Conservation (phyloP, 768 basidiomycete species). For the Vishniacozyma victoriae region DNA sequence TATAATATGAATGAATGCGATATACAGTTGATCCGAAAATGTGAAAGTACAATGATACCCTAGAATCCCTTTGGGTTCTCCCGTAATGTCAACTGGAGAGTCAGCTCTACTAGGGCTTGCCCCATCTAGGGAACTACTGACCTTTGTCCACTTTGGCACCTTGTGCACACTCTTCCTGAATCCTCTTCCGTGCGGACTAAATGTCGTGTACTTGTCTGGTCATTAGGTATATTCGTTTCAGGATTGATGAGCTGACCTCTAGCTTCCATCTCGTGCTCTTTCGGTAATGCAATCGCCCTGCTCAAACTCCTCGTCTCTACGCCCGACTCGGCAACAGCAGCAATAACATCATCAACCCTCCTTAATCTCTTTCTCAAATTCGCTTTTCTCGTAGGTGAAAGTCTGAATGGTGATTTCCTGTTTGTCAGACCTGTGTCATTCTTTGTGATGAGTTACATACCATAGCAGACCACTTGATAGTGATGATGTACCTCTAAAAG, state of each 20-base stretch:
- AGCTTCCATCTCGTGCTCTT: slow-evolving; percentile 85
- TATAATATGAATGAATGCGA: slow-evolving; percentile 1
- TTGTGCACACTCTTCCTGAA: slow-evolving; percentile 96
- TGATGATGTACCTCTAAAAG: slow-evolving; percentile 56
- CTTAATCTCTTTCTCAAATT: slow-evolving; percentile 83
- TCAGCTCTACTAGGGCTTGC: neutral
- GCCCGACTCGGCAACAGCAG: slow-evolving; percentile 75
- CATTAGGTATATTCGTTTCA: neutral
- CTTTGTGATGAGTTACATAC: slow-evolving; percentile 49
- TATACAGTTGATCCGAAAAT: too few species aligned
- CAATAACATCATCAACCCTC: slow-evolving; percentile 88
- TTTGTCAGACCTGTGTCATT: neutral
- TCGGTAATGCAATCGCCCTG: slow-evolving; percentile 74
- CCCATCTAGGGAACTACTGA: slow-evolving; percentile 52
- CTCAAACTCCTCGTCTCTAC: slow-evolving; percentile 57
- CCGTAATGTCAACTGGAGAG: slow-evolving; percentile 63
- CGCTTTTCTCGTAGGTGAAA: slow-evolving; percentile 85
- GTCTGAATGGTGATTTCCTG: slow-evolving; percentile 93
- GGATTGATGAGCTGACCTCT: slow-evolving; percentile 49
- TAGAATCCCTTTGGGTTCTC: slow-evolving; percentile 91
- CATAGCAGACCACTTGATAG: slow-evolving; percentile 73
- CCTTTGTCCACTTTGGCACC: slow-evolving; percentile 94
- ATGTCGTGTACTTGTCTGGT: slow-evolving; percentile 88
- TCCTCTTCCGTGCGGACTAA: slow-evolving; percentile 60
- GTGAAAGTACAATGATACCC: slow-evolving; percentile 1